Evolutionary conservation across 2,329 filamentous ascomycete species (phyloP).

Genomic region (Capronia coronata): DNA sequence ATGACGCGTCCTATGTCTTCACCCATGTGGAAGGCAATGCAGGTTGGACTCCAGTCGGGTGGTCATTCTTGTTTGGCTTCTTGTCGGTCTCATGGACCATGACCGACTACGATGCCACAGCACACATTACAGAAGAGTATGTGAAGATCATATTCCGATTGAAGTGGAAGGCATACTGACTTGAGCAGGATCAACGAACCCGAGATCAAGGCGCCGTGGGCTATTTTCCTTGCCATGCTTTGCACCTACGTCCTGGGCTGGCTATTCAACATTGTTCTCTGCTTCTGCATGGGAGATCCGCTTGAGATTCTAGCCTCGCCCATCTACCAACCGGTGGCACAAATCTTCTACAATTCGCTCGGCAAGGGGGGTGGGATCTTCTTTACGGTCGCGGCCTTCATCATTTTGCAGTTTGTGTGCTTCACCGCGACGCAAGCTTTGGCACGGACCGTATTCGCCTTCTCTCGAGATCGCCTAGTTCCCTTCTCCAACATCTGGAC

Average conservation of each 20-base stretch:
- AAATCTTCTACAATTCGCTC: conserved; percentile 54
- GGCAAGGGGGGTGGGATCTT: conserved; percentile 49
- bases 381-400: conserved; percentile 51
- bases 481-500: conserved; percentile 46
- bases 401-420: conserved; percentile 55
- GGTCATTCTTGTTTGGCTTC: conserved; percentile 56
- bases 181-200: conserved; percentile 40
- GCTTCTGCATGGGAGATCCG: conserved; percentile 51
- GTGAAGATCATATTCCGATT: background rate
- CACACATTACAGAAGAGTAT: conserved; percentile 48
- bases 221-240: conserved; percentile 50
- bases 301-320: conserved; percentile 41
- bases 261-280: conserved; percentile 54
- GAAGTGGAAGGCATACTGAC: conserved; percentile 30
- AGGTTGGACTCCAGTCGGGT: conserved; percentile 51
- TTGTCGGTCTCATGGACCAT: conserved; percentile 56
- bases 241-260: conserved; percentile 52
- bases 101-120: conserved; percentile 49
- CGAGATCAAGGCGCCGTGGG: conserved; percentile 49
- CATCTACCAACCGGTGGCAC: conserved; percentile 50
- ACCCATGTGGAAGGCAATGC: conserved; percentile 47
- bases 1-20: conserved; percentile 50
- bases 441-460: conserved; percentile 51
- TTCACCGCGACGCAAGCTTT: conserved; percentile 52
- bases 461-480: conserved; percentile 48